Base-by-base conservation (phyloP, 306 rosid species). In the Ziziphus jujuba region DNA sequence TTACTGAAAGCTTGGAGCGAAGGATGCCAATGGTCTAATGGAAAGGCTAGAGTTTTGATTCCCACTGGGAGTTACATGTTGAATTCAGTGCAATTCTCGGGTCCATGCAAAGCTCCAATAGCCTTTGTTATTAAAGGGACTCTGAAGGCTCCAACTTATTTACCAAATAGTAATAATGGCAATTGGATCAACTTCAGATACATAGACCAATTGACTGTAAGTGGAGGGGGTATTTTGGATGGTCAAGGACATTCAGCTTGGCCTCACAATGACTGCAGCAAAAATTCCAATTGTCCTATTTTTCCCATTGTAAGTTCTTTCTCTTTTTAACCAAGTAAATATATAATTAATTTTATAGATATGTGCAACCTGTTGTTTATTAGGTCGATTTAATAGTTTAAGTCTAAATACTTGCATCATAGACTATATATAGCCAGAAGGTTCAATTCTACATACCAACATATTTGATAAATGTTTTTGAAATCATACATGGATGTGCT, bases 171-270 rank as follows among this genome's bases (percentile, higher is more conserved):
- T 17, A 10, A 6, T 12, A 17, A 49, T 10, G 38, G 71, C 0
- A 68, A 21, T 10, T 87, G 97, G 97, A 85, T 90, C 1, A 70
- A 67, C 40, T 90, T 90, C 59, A 69, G 67, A 23, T 66, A 85
- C 35, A 6, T 87, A 2, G 44, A 83, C 36, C 49, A 72, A 1
- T 75, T 85, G 47, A 65, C 2, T 0, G 72, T 85, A 7, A 22
- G 40, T 19, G 95, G 96, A 15, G 81, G 84, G 12, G 96, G 95
- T 25, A 61, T 44, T 33, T 74, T 90, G 79, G 77, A 81, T 54
- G 95, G 84, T 64, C 85, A 81, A 74, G 90, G 95, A 19, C 15
- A 78, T 21, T 12, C 44, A 0, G 85, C 87, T 76, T 84, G 89
- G 95, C n/a, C 66, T 0, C n/a, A 0, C 45, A 81, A 81, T 57